phyloP scores from a whole-genome alignment of 257 asterid genomes.

The Solanum sparsipilum region DNA sequence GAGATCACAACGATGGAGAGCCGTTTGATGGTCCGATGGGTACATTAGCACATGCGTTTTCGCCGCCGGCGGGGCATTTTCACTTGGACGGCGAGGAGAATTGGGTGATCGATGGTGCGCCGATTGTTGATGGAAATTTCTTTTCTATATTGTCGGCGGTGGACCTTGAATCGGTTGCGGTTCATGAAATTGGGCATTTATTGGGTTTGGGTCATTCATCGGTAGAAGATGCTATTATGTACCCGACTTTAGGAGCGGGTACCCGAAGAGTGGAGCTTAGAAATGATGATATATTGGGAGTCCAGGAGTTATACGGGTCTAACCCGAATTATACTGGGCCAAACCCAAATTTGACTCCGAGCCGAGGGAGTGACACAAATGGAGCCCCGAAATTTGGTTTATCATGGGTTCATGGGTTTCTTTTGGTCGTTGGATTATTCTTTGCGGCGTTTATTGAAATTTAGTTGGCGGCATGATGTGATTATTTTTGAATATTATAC shows the following conservation, averaged over 20 bases:
- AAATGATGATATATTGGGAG: conserved; percentile 51
- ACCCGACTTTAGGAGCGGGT: conserved; percentile 57
- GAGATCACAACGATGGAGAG: conserved; percentile 88
- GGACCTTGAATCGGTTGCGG: conserved; percentile 86
- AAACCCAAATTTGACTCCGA: conserved; percentile 23
- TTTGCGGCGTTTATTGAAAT: background rate
- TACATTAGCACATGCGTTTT: conserved; percentile 78
- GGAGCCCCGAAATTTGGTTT: conserved; percentile 16
- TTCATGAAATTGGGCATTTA: conserved; percentile 85
- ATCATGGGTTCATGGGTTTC: background rate
- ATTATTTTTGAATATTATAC: background rate
- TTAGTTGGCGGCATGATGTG: background rate
- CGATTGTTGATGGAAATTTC: conserved; percentile 10
- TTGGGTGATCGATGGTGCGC: conserved; percentile 70
- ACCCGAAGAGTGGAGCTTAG: conserved; percentile 55
- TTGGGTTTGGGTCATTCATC: conserved; percentile 92
- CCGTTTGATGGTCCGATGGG: conserved; percentile 84
- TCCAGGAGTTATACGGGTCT: conserved; percentile 66
- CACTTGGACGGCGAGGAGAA: conserved; percentile 76
- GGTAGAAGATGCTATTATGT: conserved; percentile 66
- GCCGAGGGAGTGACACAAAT: conserved; percentile 23
- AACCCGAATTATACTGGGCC: conserved; percentile 63
- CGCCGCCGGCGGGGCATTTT: conserved; percentile 65
- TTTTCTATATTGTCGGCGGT: conserved; percentile 34
- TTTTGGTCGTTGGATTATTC: conserved; percentile 12